Base-by-base conservation (phyloP, 371 early-diverging fungal species). In the Rhizopus sp. region DNA sequence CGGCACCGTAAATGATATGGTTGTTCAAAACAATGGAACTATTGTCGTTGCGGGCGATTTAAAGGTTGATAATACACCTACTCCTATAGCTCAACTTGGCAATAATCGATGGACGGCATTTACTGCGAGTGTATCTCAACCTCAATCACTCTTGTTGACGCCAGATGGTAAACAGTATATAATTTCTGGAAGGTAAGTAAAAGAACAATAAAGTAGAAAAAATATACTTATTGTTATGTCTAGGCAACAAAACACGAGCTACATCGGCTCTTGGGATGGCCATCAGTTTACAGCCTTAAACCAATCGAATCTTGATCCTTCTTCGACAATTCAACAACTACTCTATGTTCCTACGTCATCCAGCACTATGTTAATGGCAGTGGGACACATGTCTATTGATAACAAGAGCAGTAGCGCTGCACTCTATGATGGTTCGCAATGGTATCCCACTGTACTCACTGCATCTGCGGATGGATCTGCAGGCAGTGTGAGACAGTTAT, bases 401-500 rank as follows among this genome's bases (percentile, higher is more conserved):
- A 44, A 69, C 78, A 4, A 68, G 69, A 29, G 86, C 68, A 74
- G 15, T 6, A 84, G 85, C 13, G 76, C 79, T 13, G 90, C 89
- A 1, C 69, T 89, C 39, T 89, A 72, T 66, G 85, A 87, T 60
- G 81, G 88, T 6, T 38, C 72, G 3, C 54, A 64, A 9, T 90
- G 90, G 88, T 81, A 73, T 59, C 89, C 90, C 0, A 87, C 73
- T 61, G 44, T 87, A 6, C 67, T 84, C 35, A 77, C 89, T 13
- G 59, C 70, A 1, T 7, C 63, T 32, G 30, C 16, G 8, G 52
- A 65, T 34, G 78, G 78, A 13, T 33, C 55, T 3, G 49, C 72
- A 8, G 76, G 79, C 6, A 50, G 30, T 4, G 57, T 70, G 9
- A 50, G 46, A n/a, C 46, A 64, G 12, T 40, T 74, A 6, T 63